Percentiles rank a stretch among this genome's conserved stretches.
phyloP scores from a whole-genome alignment of 805 yeast species.

The Candida verbasci region DNA sequence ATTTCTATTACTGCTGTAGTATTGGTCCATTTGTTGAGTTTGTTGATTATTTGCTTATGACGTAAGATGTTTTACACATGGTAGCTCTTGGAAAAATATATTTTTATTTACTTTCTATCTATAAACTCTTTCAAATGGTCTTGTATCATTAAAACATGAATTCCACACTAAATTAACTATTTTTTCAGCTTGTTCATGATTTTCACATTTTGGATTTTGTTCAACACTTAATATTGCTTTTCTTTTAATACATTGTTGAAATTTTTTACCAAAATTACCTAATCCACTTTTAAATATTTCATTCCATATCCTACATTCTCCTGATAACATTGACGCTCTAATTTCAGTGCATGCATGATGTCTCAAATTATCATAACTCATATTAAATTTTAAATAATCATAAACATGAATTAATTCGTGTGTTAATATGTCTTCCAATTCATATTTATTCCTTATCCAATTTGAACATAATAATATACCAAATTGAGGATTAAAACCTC shows the following conservation, averaged over 20 bases:
- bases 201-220: conserved; percentile 81
- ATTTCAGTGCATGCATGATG: conserved; percentile 98
- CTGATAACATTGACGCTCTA: conserved; percentile 87
- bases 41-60: too few relatives aligned
- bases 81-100: too few relatives aligned
- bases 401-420: conserved; percentile 94
- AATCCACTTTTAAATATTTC: conserved; percentile 62
- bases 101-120: conserved; percentile 28
- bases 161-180: conserved; percentile 88
- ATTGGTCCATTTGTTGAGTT: too few relatives aligned
- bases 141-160: conserved; percentile 88
- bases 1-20: too few relatives aligned
- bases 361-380: conserved; percentile 76
- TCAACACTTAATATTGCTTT: conserved; percentile 81
- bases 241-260: conserved; percentile 85
- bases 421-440: conserved; percentile 83
- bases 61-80: too few relatives aligned
- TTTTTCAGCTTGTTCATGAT: conserved; percentile 66
- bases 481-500: conserved; percentile 88
- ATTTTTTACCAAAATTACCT: conserved; percentile 65
- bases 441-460: conserved; percentile 67
- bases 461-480: conserved; percentile 89
- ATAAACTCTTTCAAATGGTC: conserved; percentile 93
- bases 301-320: conserved; percentile 89
- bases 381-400: conserved; percentile 82